Conservation (phyloP, 148 eudicot species). For the Linanthus parryae region DNA sequence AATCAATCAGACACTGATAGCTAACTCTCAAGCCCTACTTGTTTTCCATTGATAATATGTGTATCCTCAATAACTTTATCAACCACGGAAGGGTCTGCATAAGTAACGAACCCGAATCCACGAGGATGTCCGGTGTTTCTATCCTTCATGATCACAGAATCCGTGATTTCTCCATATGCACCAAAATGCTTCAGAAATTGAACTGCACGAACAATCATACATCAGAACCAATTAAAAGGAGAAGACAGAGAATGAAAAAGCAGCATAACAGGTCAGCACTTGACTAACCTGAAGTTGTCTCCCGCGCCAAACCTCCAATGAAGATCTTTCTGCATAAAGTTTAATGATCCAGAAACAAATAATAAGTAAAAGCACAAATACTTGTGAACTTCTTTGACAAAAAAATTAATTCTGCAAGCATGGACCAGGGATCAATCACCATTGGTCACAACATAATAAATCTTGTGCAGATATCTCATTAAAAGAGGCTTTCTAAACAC, state of each 20-base stretch:
- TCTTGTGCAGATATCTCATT: too few species aligned
- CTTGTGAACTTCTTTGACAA: neutral
- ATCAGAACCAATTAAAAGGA: conserved; percentile 5
- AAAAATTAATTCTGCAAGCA: neutral
- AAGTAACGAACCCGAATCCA: conserved; percentile 61
- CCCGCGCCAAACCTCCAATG: conserved; percentile 59
- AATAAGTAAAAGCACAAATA: conserved; percentile 1
- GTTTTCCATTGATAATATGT: conserved; percentile 53
- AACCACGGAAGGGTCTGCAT: conserved; percentile 56
- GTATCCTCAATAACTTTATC: conserved; percentile 46
- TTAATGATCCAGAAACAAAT: conserved; percentile 21
- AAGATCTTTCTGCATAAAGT: conserved; percentile 51
- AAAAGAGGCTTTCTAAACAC: too few species aligned
- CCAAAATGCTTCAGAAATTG: conserved; percentile 61
- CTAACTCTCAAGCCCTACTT: conserved; percentile 25
- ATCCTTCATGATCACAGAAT: conserved; percentile 63
- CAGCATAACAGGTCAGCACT: conserved; percentile 25
- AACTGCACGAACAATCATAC: conserved; percentile 25
- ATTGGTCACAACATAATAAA: neutral
- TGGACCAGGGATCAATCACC: neutral
- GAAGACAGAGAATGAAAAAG: neutral
- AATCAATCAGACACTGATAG: neutral
- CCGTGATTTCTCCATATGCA: conserved; percentile 56
- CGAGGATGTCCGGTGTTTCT: conserved; percentile 52
- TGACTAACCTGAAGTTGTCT: conserved; percentile 71